phyloP scores from a whole-genome alignment of 2,329 filamentous ascomycete species.

The Nigrospora osmanthi region DNA sequence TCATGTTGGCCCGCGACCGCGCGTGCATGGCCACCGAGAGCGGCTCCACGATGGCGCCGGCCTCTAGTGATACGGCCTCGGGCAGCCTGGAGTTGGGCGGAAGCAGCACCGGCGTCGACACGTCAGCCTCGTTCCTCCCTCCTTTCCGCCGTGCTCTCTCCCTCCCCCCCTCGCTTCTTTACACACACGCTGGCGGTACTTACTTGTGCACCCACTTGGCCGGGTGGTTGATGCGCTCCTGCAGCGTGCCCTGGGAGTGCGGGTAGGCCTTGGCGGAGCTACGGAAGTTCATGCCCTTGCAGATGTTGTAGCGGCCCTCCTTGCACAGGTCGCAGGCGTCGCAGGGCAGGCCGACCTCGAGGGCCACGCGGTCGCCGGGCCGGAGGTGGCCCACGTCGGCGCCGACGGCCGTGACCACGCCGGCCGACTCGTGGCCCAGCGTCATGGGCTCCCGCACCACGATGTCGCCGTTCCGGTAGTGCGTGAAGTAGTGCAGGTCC shows the following conservation, averaged over 20 bases:
- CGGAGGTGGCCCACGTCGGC: slow-evolving; percentile 46
- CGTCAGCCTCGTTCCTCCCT: not conserved
- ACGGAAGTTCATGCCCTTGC: slow-evolving; percentile 46
- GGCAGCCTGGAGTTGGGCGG: slow-evolving; percentile 32
- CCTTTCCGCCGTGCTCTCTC: not conserved
- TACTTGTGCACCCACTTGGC: slow-evolving; percentile 49
- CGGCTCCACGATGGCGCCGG: slow-evolving; percentile 52
- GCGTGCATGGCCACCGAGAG: slow-evolving; percentile 54
- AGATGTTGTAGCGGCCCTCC: slow-evolving; percentile 55
- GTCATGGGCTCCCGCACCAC: slow-evolving; percentile 45
- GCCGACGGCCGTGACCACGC: slow-evolving; percentile 54
- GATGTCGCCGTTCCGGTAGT: slow-evolving; percentile 60
- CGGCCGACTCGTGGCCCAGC: slow-evolving; percentile 63
- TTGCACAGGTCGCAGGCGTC: slow-evolving; percentile 40
- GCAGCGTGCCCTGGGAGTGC: slow-evolving; percentile 51
- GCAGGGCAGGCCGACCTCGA: slow-evolving; percentile 49
- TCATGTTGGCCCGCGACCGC: slow-evolving; percentile 33
- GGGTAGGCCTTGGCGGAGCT: slow-evolving; percentile 49
- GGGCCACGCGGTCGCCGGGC: slow-evolving; percentile 62
- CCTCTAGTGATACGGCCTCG: slow-evolving; percentile 34
- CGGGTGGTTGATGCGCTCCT: slow-evolving; percentile 48
- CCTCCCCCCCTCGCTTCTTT: not conserved
- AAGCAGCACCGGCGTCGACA: not conserved
- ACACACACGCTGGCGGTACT: slow-evolving; percentile 7
- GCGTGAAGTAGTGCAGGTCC: slow-evolving; percentile 59